Evolutionary conservation across 441 rosid species (phyloP).

Genomic region (Bruguiera hainesii): DNA sequence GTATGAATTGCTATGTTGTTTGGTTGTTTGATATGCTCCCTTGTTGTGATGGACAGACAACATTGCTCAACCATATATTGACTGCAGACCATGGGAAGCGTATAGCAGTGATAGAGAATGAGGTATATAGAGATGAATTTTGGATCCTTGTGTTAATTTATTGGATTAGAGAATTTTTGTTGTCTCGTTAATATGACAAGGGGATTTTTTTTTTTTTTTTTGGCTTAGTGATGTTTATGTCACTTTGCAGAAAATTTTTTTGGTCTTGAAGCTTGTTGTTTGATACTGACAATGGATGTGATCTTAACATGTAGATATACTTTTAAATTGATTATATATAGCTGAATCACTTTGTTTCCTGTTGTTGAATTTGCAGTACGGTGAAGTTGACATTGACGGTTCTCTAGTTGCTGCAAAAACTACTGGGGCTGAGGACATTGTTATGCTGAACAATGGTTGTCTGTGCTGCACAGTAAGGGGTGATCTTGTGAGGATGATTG

Average conservation of each 20-base stretch:
- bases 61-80: constrained; percentile 82
- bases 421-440: constrained; percentile 81
- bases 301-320: background rate
- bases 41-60: constrained; percentile 54
- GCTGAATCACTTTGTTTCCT: background rate
- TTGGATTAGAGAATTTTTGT: background rate
- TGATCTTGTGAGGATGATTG: constrained; percentile 93
- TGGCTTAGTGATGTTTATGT: too few species aligned
- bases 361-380: constrained; percentile 49
- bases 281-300: background rate
- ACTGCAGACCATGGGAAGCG: constrained; percentile 95
- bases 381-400: constrained; percentile 92
- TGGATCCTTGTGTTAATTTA: background rate
- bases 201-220: too few species aligned
- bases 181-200: background rate
- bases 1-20: background rate
- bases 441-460: constrained; percentile 94
- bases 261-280: too few species aligned
- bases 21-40: background rate
- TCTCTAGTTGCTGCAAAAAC: constrained; percentile 87
- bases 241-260: too few species aligned
- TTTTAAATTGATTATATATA: background rate
- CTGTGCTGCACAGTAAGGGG: constrained; percentile 97
- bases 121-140: constrained; percentile 41
- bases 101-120: constrained; percentile 95